These are phyloP conservation scores for Boletus reticuloceps DNA, from an alignment of 768 basidiomycete genomes.

Conservation along the genomic window DNA sequence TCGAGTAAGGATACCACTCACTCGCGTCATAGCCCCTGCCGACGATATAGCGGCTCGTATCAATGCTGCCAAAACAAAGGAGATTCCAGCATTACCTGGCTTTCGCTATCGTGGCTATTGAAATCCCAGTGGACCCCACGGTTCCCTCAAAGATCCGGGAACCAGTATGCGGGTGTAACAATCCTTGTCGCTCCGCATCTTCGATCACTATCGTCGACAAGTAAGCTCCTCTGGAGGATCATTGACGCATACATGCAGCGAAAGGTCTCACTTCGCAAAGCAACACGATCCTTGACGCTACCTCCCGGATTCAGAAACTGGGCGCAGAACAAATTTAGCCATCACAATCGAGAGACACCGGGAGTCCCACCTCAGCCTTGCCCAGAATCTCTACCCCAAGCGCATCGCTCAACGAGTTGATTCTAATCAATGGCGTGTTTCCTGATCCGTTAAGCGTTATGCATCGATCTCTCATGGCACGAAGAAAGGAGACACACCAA, in stretches of 20 bases:
- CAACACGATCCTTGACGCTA: conserved; percentile 98
- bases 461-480: too few species aligned
- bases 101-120: conserved; percentile 88
- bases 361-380: conserved; percentile 76
- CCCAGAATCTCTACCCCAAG: conserved; percentile 93
- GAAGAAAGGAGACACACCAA: conserved; percentile 52
- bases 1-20: conserved; percentile 27
- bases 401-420: conserved; percentile 87
- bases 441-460: conserved; percentile 43
- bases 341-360: neutral
- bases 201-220: conserved; percentile 70
- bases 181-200: conserved; percentile 82
- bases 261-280: conserved; percentile 68
- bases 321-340: conserved; percentile 43
- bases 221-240: neutral
- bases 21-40: conserved; percentile 85
- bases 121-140: conserved; percentile 94
- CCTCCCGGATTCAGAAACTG: conserved; percentile 97
- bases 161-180: conserved; percentile 81
- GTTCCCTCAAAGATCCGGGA: conserved; percentile 98
- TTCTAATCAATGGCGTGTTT: conserved; percentile 90
- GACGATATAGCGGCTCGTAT: neutral
- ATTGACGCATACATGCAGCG: neutral
- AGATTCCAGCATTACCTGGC: conserved; percentile 58
- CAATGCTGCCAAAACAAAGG: neutral